Evolutionary conservation across 2,329 filamentous ascomycete species (phyloP).

Genomic region (Blastomyces parvus): DNA sequence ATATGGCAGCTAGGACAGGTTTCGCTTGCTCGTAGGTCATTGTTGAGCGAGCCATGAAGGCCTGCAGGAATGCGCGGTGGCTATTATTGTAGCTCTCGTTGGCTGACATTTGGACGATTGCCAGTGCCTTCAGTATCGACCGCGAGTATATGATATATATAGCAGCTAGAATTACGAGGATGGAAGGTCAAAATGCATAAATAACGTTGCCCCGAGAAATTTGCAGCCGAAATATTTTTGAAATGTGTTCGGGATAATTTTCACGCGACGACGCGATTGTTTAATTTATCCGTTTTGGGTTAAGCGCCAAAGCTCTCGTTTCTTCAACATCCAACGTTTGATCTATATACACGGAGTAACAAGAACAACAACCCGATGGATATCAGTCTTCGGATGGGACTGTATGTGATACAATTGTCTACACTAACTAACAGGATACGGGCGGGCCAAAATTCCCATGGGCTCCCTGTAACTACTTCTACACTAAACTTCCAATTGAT

Average conservation of each 20-base stretch:
- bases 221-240: neutral
- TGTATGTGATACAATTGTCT: neutral
- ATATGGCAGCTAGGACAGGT: slow-evolving; percentile 65
- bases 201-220: neutral
- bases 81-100: slow-evolving; percentile 46
- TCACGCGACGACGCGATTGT: slow-evolving; percentile 1
- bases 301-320: neutral
- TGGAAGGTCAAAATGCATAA: neutral
- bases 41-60: slow-evolving; percentile 67
- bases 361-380: neutral
- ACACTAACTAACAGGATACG: neutral
- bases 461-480: neutral
- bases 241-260: neutral
- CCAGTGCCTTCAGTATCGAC: neutral
- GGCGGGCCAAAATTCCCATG: neutral
- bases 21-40: slow-evolving; percentile 67
- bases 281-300: slow-evolving; percentile 5
- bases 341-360: too few species aligned
- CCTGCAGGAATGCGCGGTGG: slow-evolving; percentile 85
- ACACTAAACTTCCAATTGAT: neutral
- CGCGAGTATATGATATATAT: neutral
- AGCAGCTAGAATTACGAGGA: neutral
- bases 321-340: too few species aligned
- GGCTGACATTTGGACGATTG: slow-evolving; percentile 10
- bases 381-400: neutral